Base-by-base conservation (phyloP, 2,329 filamentous ascomycete species). In the Neophaeococcomyces aloes region DNA sequence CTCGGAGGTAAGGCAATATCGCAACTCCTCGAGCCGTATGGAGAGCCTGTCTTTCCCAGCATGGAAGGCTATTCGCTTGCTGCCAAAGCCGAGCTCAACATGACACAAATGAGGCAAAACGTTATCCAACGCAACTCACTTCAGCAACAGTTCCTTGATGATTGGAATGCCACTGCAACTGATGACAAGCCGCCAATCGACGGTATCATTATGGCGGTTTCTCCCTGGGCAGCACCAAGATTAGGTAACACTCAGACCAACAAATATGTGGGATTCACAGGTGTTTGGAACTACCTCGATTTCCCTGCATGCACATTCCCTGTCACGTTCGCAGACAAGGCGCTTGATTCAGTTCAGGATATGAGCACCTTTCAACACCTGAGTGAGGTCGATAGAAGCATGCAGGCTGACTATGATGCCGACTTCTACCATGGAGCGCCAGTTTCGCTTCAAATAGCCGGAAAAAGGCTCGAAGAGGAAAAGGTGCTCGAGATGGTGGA, bases 401-500 rank as follows among this genome's bases (percentile, higher is more conserved):
- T 59, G 29, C 56, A 59, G 31, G 46, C 43, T 2, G 57, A 58
- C 23, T 59, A 57, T 42, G 36, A 56, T 38, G 48, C 56, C 2
- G 56, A 58, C 7, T 58, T 60, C 46, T 59, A 60, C 35, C 52
- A 61, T 25, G 56, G 57, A 17, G 54, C 56, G 18, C 56, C 58
- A 15, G 58, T 60, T 3, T 53, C 53, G 15, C 40, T 61, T 45
- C 58, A 61, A 44, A 46, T 59, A 11, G 53, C 59, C 5, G 57
- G 56, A 3, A 48, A 50, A 19, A 44, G 56, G n/a, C 48, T 60
- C 5, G 59, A 61, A 34, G 58, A 60, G 31, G 57, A 58, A 49
- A 59, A 60, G 38, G 53, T 58, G 1, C 41, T 67, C 25, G 61
- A 65, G 39, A 62, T 65, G 59, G 57, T 58, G 11, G 59, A 58